Evolutionary conservation across 306 rosid species (phyloP).

Genomic region (Adenanthera pavonina): DNA sequence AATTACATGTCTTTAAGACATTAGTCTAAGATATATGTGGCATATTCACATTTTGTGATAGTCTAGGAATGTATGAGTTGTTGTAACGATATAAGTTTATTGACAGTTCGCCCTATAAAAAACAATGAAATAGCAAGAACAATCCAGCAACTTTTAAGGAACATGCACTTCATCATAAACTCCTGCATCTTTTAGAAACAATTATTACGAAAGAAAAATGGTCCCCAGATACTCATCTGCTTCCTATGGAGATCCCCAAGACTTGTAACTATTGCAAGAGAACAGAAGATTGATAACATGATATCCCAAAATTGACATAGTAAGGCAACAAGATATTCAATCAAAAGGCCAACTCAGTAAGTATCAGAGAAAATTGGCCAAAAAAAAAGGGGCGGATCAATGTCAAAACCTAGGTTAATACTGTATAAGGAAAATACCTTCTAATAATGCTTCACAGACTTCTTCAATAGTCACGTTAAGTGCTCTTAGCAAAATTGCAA

Average conservation of each 20-base stretch:
- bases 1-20: background rate
- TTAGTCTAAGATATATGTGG: background rate
- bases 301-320: background rate
- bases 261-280: background rate
- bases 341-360: background rate
- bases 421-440: conserved; percentile 56
- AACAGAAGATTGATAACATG: conserved; percentile 3
- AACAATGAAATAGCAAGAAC: background rate
- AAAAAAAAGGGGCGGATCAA: conserved; percentile 3
- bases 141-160: background rate
- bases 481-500: conserved; percentile 86
- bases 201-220: background rate
- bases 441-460: conserved; percentile 85
- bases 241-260: background rate
- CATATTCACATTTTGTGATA: background rate
- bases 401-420: background rate
- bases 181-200: conserved; percentile 8
- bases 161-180: background rate
- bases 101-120: background rate
- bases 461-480: conserved; percentile 86
- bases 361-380: background rate
- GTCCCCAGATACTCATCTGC: background rate
- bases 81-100: too few relatives aligned
- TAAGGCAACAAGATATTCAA: background rate
- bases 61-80: too few relatives aligned